These are phyloP conservation scores for Fraxinus angustifolia DNA, from an alignment of 305 asterid species.

Conservation along the genomic window DNA sequence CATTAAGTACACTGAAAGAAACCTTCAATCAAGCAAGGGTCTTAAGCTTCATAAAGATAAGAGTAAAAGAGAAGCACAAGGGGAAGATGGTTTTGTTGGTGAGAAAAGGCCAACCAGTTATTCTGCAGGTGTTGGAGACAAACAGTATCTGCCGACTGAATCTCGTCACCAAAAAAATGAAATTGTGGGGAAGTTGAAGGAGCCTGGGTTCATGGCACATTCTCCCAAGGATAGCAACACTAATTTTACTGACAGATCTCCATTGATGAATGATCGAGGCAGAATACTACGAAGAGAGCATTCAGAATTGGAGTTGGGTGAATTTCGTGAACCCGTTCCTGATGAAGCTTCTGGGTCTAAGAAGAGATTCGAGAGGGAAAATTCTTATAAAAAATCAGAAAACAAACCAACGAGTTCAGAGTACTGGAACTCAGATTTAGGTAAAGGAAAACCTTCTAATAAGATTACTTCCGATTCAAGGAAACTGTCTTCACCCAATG, in stretches of 20 bases:
- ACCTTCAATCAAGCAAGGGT: constrained; percentile 43
- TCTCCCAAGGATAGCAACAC: constrained; percentile 51
- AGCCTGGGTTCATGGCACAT: constrained; percentile 34
- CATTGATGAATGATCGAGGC: constrained; percentile 50
- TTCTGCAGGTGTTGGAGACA: constrained; percentile 44
- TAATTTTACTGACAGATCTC: constrained; percentile 43
- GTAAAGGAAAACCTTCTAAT: constrained; percentile 46
- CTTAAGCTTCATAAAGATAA: constrained; percentile 42
- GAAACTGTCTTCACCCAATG: constrained; percentile 46
- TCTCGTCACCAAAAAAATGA: constrained; percentile 44
- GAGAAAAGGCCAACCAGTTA: constrained; percentile 43
- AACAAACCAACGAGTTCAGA: constrained; percentile 47
- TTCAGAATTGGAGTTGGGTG: constrained; percentile 93
- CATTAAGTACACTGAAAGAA: constrained; percentile 50
- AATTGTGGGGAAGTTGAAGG: constrained; percentile 38
- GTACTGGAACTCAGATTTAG: constrained; percentile 53
- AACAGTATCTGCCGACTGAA: constrained; percentile 34
- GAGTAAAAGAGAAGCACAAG: constrained; percentile 34
- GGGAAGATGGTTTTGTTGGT: constrained; percentile 35
- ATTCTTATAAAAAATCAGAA: constrained; percentile 52
- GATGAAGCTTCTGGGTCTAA: constrained; percentile 50
- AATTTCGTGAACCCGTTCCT: constrained; percentile 65
- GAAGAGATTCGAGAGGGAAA: constrained; percentile 57
- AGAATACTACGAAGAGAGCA: constrained; percentile 62
- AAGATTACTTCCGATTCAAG: constrained; percentile 47